phyloP scores from a whole-genome alignment of 192 early-diverging fungal species.

The Linnemannia exigua region DNA sequence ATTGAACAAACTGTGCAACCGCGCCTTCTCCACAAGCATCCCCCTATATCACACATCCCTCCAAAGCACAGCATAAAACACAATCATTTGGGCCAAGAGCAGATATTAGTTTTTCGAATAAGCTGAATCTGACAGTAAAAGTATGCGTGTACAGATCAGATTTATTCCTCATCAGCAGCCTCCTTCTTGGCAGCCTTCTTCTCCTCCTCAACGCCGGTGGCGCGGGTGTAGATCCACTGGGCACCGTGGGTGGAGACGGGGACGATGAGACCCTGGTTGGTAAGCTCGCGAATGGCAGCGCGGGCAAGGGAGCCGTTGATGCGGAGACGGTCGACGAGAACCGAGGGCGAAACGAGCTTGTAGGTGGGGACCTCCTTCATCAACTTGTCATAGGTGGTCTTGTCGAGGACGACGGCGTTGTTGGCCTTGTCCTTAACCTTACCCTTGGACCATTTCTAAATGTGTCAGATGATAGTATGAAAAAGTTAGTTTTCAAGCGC shows the following conservation, averaged over 20 bases:
- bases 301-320: constrained; percentile 98
- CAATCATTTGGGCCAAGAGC: background rate
- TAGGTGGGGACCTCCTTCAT: constrained; percentile 99
- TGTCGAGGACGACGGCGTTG: constrained; percentile 97
- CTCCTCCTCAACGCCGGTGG: constrained; percentile 68
- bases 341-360: constrained; percentile 98
- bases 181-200: constrained; percentile 56
- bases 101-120: background rate
- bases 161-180: constrained; percentile 57
- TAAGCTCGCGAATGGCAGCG: constrained; percentile 37
- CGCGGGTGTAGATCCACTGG: constrained; percentile 88
- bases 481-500: background rate
- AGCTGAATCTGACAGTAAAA: background rate
- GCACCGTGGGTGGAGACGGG: constrained; percentile 92
- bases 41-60: too few relatives aligned
- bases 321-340: constrained; percentile 97
- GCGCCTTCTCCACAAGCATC: background rate
- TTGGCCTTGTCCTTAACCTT: constrained; percentile 99
- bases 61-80: background rate
- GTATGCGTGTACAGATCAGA: background rate
- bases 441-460: constrained; percentile 99
- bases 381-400: constrained; percentile 95
- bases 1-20: too few relatives aligned
- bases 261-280: constrained; percentile 87
- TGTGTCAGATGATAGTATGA: too few relatives aligned